Base-by-base conservation (phyloP, 768 basidiomycete genomes). In the Lactarius tabidus region DNA sequence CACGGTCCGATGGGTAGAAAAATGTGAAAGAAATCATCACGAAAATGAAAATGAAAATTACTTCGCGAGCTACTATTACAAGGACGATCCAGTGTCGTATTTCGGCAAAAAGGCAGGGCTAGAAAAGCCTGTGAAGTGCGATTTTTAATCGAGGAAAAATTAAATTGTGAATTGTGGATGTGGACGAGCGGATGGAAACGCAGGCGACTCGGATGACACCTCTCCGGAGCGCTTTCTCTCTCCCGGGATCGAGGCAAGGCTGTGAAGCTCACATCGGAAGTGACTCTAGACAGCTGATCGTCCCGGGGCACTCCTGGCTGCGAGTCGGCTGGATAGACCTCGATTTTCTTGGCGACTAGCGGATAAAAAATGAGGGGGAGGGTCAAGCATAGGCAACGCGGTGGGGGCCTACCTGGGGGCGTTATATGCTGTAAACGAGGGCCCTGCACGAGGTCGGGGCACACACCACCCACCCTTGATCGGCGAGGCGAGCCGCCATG, bases 381-480 rank as follows among this genome's bases (percentile, higher is more conserved):
- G 36, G 31, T 15, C 29, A 41, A 39, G 29, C 29, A 51, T 23
- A 45, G 23, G 2, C 29, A 39, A 33, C 31, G n/a, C 31, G 36
- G 18, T 17, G n/a, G 8, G 33, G 35, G 20, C 18, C 35, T 38
- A 28, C 29, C 51, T 35, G 6, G 23, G 18, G 45, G 29, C 17
- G 23, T 65, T 65, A 57, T 65, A 59, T 51, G 39, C 29, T 41
- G 45, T n/a, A n/a, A 31, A 14, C 33, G 14, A 23, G 48, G 36
- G 8, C 3, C 6, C 18, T 17, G 48, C 59, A 65, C 29, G 64
- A 61, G 54, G 59, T 39, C 57, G 35, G 20, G 23, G 12, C 57
- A 45, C 31, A 9, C 43, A 43, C 28, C 17, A 29, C 53, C 29
- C 23, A 31, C 38, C 9, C 6, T 23, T 31, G 48, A 41, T 57